Percentiles rank a stretch among this genome's conserved stretches.
Conservation (phyloP, 2,329 filamentous ascomycete species). For the Botryotinia convoluta region DNA sequence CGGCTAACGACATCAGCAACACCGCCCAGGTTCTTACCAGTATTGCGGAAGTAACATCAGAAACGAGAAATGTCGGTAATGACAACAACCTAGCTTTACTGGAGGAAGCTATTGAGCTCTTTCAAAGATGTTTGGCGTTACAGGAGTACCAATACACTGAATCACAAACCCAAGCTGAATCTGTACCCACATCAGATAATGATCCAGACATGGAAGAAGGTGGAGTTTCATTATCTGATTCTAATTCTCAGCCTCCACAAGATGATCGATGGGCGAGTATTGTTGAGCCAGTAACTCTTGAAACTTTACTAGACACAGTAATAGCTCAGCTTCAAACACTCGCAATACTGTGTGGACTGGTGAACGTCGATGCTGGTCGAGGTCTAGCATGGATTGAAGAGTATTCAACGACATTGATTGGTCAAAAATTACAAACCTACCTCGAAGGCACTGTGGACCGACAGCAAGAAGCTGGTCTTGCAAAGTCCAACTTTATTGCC, state of each 20-base stretch:
- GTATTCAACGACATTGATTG: constrained; percentile 51
- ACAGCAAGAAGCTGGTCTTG: constrained; percentile 52
- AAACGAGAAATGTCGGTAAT: constrained; percentile 42
- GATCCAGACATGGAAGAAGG: constrained; percentile 42
- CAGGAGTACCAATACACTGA: constrained; percentile 51
- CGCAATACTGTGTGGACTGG: constrained; percentile 36
- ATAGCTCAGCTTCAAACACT: constrained; percentile 59
- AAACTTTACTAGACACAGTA: constrained; percentile 65
- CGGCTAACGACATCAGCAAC: constrained; percentile 45
- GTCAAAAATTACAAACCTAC: constrained; percentile 53
- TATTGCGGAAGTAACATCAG: constrained; percentile 58
- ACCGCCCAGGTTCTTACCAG: constrained; percentile 66
- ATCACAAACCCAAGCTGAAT: constrained; percentile 39
- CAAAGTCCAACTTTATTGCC: constrained; percentile 53
- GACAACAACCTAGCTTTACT: constrained; percentile 49
- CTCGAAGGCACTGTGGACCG: constrained; percentile 42
- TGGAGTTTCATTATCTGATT: constrained; percentile 27
- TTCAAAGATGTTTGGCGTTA: constrained; percentile 53
- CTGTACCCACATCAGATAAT: constrained; percentile 8
- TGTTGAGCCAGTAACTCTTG: constrained; percentile 63
- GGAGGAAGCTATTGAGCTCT: constrained; percentile 59
- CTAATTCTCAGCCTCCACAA: constrained; percentile 15
- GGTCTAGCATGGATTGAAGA: constrained; percentile 57
- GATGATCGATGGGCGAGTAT: constrained; percentile 50
- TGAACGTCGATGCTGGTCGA: constrained; percentile 41